These are phyloP conservation scores for Penicillium glabrum DNA, from an alignment of 2,329 filamentous ascomycete species.

Conservation along the genomic window DNA sequence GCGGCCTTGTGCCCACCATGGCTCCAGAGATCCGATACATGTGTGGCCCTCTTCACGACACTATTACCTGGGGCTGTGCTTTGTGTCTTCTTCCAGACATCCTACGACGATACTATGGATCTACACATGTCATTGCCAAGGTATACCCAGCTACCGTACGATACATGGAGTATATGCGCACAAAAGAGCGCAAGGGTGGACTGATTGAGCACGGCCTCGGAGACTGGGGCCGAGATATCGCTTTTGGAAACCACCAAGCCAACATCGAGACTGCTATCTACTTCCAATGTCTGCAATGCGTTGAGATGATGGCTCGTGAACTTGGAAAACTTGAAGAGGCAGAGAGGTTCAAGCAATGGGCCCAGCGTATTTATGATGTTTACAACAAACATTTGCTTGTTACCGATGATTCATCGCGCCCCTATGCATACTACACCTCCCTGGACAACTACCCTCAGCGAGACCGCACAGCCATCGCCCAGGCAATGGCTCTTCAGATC, in stretches of 20 bases:
- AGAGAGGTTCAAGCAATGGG: slow-evolving; percentile 15
- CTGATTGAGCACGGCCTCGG: slow-evolving; percentile 25
- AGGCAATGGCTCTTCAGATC: slow-evolving; percentile 25
- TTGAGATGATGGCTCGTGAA: slow-evolving; percentile 24
- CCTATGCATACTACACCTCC: slow-evolving; percentile 23
- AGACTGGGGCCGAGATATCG: slow-evolving; percentile 26
- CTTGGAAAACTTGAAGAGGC: slow-evolving; percentile 17
- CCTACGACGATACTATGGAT: slow-evolving; percentile 20
- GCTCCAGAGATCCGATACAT: slow-evolving; percentile 50
- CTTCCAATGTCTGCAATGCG: slow-evolving; percentile 23
- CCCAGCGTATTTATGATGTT: slow-evolving; percentile 15
- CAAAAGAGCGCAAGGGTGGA: slow-evolving; percentile 22
- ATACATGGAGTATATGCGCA: slow-evolving; percentile 27
- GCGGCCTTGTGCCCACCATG: slow-evolving; percentile 49
- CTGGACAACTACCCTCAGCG: slow-evolving; percentile 17
- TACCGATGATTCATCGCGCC: slow-evolving; percentile 11
- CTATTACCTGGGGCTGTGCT: slow-evolving; percentile 30
- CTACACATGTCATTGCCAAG: slow-evolving; percentile 19
- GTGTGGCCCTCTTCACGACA: slow-evolving; percentile 51
- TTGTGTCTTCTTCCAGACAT: slow-evolving; percentile 24
- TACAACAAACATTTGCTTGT: slow-evolving; percentile 25
- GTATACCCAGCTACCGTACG: slow-evolving; percentile 20
- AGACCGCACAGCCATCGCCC: slow-evolving; percentile 20
- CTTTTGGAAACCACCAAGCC: slow-evolving; percentile 27
- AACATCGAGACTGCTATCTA: slow-evolving; percentile 29